phyloP scores from a whole-genome alignment of 2,329 filamentous ascomycete species.

The Pseudocercospora pini-densiflorae region DNA sequence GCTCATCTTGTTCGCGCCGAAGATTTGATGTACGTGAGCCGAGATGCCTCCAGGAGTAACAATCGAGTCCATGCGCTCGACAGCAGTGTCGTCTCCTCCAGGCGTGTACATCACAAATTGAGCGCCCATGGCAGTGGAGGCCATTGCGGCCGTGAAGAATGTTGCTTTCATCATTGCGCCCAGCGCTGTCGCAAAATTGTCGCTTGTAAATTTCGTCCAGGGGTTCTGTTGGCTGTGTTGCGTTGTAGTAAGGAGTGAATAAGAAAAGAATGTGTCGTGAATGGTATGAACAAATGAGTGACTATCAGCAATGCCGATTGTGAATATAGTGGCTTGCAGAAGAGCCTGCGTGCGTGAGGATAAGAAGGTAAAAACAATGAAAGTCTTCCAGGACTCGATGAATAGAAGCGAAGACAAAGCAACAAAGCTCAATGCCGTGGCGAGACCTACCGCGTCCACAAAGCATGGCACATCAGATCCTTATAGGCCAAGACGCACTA shows the following conservation, averaged over 20 bases:
- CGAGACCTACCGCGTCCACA: slow-evolving; percentile 6
- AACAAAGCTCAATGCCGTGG: slow-evolving; percentile 16
- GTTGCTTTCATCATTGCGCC: slow-evolving; percentile 12
- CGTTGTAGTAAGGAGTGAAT: background rate
- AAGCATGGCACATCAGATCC: slow-evolving; percentile 8
- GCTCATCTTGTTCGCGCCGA: slow-evolving; percentile 71
- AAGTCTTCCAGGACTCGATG: slow-evolving; percentile 18
- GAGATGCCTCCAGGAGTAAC: slow-evolving; percentile 64
- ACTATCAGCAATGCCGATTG: slow-evolving; percentile 8
- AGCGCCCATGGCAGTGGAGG: slow-evolving; percentile 22
- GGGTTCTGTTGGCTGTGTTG: background rate
- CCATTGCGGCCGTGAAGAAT: slow-evolving; percentile 24
- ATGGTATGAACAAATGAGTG: slow-evolving; percentile 7
- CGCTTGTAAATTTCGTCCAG: background rate
- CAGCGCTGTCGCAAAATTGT: background rate
- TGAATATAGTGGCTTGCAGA: slow-evolving; percentile 7
- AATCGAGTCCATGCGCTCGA: slow-evolving; percentile 69
- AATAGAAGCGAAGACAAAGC: slow-evolving; percentile 18
- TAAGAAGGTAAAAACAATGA: slow-evolving; percentile 11
- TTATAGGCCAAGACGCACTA: slow-evolving; percentile 25
- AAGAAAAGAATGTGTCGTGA: slow-evolving; percentile 5
- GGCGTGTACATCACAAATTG: slow-evolving; percentile 38
- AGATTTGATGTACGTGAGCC: slow-evolving; percentile 70
- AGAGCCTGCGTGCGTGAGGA: slow-evolving; percentile 5
- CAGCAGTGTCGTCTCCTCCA: slow-evolving; percentile 44